phyloP scores from a whole-genome alignment of 768 basidiomycete genomes.

The Calocybe gangraenosa region DNA sequence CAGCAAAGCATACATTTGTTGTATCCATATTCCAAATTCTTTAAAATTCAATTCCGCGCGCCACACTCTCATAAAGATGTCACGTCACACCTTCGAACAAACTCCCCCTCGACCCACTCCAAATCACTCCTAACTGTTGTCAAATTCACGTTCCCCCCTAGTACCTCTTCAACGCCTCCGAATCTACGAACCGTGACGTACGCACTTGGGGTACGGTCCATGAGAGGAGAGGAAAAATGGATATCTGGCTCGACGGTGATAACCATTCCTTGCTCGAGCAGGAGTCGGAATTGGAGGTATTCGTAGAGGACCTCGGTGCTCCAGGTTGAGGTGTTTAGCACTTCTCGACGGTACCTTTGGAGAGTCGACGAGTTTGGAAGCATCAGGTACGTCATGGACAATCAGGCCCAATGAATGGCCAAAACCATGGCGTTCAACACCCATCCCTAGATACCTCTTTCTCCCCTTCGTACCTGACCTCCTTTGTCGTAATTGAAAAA shows the following conservation, averaged over 20 bases:
- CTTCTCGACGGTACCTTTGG: slow-evolving; percentile 27
- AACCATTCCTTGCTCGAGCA: slow-evolving; percentile 77
- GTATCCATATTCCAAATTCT: too few species aligned
- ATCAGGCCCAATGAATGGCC: slow-evolving; percentile 92
- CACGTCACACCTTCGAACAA: slow-evolving; percentile 50
- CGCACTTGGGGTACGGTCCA: slow-evolving; percentile 63
- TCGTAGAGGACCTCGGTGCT: slow-evolving; percentile 68
- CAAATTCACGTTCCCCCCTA: slow-evolving; percentile 75
- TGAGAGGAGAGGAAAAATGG: slow-evolving; percentile 79
- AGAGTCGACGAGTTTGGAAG: slow-evolving; percentile 65
- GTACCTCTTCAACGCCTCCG: slow-evolving; percentile 64
- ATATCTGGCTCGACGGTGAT: slow-evolving; percentile 90
- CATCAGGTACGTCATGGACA: slow-evolving; percentile 87
- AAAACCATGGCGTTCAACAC: slow-evolving; percentile 77
- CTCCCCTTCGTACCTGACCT: slow-evolving; percentile 56
- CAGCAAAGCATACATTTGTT: too few species aligned
- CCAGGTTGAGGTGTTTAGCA: slow-evolving; percentile 8
- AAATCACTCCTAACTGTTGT: slow-evolving; percentile 83
- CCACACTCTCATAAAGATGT: too few species aligned
- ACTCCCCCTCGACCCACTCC: slow-evolving; percentile 78
- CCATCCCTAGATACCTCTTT: slow-evolving; percentile 74
- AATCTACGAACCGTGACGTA: slow-evolving; percentile 63
- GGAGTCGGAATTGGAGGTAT: slow-evolving; percentile 75
- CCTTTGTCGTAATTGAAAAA: too few species aligned
- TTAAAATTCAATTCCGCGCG: too few species aligned